Evolutionary conservation across 306 rosid genomes (phyloP).

Genomic region (Fragaria nilgerrensis): DNA sequence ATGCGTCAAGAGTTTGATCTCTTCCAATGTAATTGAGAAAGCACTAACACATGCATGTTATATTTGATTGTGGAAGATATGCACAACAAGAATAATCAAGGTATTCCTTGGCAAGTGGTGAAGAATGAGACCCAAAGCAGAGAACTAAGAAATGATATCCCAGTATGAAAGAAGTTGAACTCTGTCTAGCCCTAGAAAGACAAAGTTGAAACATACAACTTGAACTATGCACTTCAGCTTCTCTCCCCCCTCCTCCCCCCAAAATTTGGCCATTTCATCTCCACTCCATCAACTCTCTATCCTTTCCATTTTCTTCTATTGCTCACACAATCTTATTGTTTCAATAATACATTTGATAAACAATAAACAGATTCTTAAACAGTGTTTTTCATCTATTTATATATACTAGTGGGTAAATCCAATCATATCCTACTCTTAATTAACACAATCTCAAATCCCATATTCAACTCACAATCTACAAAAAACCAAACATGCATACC

Average conservation of each 20-base stretch:
- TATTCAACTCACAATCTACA: slow-evolving; percentile 17
- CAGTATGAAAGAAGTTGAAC: slow-evolving; percentile 7
- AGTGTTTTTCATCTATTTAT: not conserved
- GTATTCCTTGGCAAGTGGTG: slow-evolving; percentile 14
- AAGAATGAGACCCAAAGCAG: slow-evolving; percentile 3
- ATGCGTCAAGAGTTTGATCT: not conserved
- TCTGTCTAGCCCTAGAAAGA: slow-evolving; percentile 27
- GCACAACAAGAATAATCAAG: slow-evolving; percentile 2
- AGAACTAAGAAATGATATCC: slow-evolving; percentile 23
- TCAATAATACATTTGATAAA: not conserved
- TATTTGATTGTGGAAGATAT: not conserved
- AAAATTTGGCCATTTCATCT: slow-evolving; percentile 12
- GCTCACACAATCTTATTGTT: not conserved
- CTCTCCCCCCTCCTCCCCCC: not conserved
- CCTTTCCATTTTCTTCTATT: not conserved
- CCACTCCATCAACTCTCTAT: slow-evolving; percentile 14
- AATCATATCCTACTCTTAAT: slow-evolving; percentile 6
- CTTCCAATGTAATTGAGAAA: not conserved
- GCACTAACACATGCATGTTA: not conserved
- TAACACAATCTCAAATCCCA: slow-evolving; percentile 27
- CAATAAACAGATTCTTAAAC: not conserved
- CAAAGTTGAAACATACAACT: slow-evolving; percentile 4
- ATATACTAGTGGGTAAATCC: not conserved
- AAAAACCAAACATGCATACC: not conserved
- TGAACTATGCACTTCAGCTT: not conserved